Conservation (phyloP, 768 basidiomycete species). For the Tylopilus subfusipes region DNA sequence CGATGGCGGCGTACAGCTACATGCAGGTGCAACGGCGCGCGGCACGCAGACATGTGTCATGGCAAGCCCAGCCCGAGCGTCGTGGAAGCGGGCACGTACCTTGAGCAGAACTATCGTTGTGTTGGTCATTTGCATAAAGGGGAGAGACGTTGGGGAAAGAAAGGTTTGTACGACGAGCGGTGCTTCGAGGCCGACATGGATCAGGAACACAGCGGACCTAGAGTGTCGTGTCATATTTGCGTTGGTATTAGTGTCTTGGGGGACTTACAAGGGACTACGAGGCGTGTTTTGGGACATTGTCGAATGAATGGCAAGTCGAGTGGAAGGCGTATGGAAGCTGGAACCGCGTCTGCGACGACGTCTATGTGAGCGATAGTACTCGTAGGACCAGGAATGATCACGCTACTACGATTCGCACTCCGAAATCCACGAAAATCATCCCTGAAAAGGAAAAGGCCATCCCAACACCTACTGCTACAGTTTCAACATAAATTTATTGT, state of each 20-base stretch:
- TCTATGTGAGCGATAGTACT: background rate
- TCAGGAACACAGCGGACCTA: constrained; percentile 67
- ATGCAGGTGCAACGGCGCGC: no score
- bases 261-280: constrained; percentile 43
- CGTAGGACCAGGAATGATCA: background rate
- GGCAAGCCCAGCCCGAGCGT: background rate
- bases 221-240: background rate
- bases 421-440: constrained; percentile 27
- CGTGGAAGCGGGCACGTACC: constrained; percentile 35
- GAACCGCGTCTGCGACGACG: background rate
- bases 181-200: constrained; percentile 76
- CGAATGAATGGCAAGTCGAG: background rate
- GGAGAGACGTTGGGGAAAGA: constrained; percentile 56
- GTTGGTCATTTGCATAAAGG: constrained; percentile 80
- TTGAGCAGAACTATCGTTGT: constrained; percentile 74
- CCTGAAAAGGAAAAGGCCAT: constrained; percentile 15
- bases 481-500: no score
- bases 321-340: background rate
- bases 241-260: background rate
- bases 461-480: background rate
- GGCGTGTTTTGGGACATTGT: constrained; percentile 19
- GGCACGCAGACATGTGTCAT: background rate
- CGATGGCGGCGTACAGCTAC: constrained; percentile 67
- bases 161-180: constrained; percentile 78
- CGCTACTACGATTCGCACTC: constrained; percentile 14